phyloP scores from a whole-genome alignment of 1,139 yeast species.

The Scheffersomyces segobiensis region DNA sequence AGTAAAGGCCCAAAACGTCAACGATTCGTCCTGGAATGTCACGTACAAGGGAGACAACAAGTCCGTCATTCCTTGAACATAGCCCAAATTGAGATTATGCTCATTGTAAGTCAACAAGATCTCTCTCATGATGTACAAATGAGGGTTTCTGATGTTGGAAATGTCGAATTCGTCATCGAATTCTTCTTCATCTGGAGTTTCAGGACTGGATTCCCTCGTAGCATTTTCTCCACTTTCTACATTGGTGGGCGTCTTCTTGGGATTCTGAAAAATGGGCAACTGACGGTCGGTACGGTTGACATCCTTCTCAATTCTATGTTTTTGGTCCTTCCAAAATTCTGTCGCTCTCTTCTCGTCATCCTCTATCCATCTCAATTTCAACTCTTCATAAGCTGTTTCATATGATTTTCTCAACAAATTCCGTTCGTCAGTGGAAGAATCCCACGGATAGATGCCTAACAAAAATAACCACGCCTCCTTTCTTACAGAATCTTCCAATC shows the following conservation, averaged over 20 bases:
- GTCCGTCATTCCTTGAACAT: conserved; percentile 98
- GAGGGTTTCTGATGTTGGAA: conserved; percentile 60
- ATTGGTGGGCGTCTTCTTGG: conserved; percentile 20
- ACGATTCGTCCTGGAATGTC: conserved; percentile 70
- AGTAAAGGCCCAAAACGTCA: conserved; percentile 87
- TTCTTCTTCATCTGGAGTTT: conserved; percentile 50
- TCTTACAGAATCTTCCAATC: conserved; percentile 61
- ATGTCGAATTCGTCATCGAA: conserved; percentile 50
- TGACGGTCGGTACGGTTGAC: conserved; percentile 89
- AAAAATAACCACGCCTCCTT: conserved; percentile 84
- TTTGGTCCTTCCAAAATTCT: conserved; percentile 86
- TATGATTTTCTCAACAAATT: conserved; percentile 56
- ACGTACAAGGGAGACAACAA: conserved; percentile 84
- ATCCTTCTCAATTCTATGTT: conserved; percentile 87
- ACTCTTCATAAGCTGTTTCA: conserved; percentile 62
- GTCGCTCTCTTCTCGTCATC: conserved; percentile 57
- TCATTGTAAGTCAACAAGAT: conserved; percentile 85
- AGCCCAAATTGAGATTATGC: conserved; percentile 80
- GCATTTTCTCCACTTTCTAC: conserved; percentile 9
- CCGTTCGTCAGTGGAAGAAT: conserved; percentile 70
- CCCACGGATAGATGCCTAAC: conserved; percentile 88
- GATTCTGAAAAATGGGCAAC: conserved; percentile 59
- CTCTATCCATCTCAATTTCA: conserved; percentile 69
- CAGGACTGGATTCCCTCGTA: conserved; percentile 35
- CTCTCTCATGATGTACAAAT: conserved; percentile 70